Percentiles rank a stretch among this genome's conserved stretches.
Evolutionary conservation across 352 stramenopile genomes (phyloP).

Genomic region (Discostella stelligera): DNA sequence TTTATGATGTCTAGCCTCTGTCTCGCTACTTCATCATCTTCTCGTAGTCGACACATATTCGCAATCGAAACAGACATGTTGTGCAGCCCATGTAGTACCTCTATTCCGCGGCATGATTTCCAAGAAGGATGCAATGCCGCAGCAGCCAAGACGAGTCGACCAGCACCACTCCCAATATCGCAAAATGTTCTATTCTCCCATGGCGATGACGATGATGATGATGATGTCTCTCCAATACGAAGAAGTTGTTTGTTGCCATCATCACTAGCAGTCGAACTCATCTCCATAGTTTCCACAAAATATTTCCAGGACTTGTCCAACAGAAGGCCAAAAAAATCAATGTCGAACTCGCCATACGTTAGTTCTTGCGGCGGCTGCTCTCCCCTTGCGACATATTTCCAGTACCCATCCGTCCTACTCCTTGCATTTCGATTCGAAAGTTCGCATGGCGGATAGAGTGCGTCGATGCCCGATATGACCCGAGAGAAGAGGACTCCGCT

Average conservation of each 20-base stretch:
- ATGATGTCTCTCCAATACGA: background rate
- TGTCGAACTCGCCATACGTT: slow-evolving; percentile 79
- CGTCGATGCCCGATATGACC: slow-evolving; percentile 49
- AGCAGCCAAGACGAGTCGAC: slow-evolving; percentile 62
- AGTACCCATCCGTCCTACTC: slow-evolving; percentile 77
- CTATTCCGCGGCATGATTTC: slow-evolving; percentile 60
- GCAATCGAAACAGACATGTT: slow-evolving; percentile 44
- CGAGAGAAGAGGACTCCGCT: slow-evolving; percentile 32
- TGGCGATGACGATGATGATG: background rate
- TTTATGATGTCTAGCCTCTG: background rate
- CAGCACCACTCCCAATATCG: slow-evolving; percentile 69
- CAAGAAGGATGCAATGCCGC: slow-evolving; percentile 58
- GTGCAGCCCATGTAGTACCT: slow-evolving; percentile 65
- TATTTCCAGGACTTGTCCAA: slow-evolving; percentile 50
- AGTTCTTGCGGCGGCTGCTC: slow-evolving; percentile 61
- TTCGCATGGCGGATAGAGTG: slow-evolving; percentile 56
- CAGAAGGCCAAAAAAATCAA: slow-evolving; percentile 64
- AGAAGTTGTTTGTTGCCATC: no score
- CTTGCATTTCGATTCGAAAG: slow-evolving; percentile 63
- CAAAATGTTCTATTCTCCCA: slow-evolving; percentile 57
- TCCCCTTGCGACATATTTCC: slow-evolving; percentile 64
- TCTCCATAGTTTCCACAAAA: slow-evolving; percentile 7
- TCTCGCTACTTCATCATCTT: background rate
- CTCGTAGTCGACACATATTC: background rate
- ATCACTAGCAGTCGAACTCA: background rate